Evolutionary conservation across 2,329 filamentous ascomycete genomes (phyloP), one percentile per base, ranked within the genome.

Genomic region (Cladosporium sphaerospermum): DNA sequence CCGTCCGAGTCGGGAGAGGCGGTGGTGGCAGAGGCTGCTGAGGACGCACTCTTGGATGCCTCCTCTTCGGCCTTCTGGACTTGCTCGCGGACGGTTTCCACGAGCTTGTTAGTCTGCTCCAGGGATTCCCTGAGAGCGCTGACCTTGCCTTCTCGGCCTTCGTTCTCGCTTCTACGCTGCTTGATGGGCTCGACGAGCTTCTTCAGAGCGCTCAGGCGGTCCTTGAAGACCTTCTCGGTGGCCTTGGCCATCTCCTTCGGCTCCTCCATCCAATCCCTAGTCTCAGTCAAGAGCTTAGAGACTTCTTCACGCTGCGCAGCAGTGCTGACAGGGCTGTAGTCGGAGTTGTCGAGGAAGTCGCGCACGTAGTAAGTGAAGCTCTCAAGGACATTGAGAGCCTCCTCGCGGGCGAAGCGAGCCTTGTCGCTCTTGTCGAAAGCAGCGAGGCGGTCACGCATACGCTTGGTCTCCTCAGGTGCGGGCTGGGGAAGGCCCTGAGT

Each of bases 361-460:
- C 90, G 85, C 28, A 88, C 81, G 64, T 84, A 86, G 77, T 99
- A 99, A 11, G 92, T 96, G 70, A 87, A 97, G 10, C 81, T 85
- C 71, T 99, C 93, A n/a, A 99, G 82, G 59, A 88, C 86, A 72
- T 97, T 99, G 54, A 96, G 76, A 1, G 88, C 83, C 68, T 96
- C 92, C 67, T 96, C 91, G 32, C 91, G 83, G 54, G 83, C 76
- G 34, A 83, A 73, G 47, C 91, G 86, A 28, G 86, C 82, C 60
- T 80, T 81, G 71, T 99, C 93, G 2, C 92, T 96, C 23, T 81
- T 77, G 60, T 95, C 89, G 63, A 99, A 97, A 4, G 89, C 85
- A 63, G 83, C 79, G 41, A 99, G 80, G 42, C 75, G 72, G 40
- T 87, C 80, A 67, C 86, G 84, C 64, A 84, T 81, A 7, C 74